Conservation (phyloP, 805 yeast species). For the Alloascoidea hylecoeti region DNA sequence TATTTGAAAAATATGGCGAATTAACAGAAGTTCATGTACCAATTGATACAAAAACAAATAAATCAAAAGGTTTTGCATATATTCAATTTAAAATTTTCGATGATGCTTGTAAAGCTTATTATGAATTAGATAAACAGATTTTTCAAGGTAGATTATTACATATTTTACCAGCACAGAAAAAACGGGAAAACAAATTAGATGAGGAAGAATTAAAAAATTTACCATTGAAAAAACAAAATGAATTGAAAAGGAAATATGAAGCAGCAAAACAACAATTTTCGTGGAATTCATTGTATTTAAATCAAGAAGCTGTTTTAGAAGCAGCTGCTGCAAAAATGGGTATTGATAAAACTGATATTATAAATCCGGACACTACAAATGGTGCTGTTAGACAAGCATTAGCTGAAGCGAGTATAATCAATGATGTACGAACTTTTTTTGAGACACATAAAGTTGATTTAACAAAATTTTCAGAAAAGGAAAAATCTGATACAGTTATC, state of each 20-base stretch:
- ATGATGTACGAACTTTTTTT: slow-evolving; percentile 79
- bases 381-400: slow-evolving; percentile 95
- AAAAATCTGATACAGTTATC: slow-evolving; percentile 68
- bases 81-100: slow-evolving; percentile 52
- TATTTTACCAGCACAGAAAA: slow-evolving; percentile 72
- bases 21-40: slow-evolving; percentile 89
- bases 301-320: slow-evolving; percentile 81
- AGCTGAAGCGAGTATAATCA: slow-evolving; percentile 93
- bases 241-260: slow-evolving; percentile 66
- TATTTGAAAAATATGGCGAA: slow-evolving; percentile 57
- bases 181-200: slow-evolving; percentile 71
- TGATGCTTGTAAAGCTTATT: slow-evolving; percentile 67
- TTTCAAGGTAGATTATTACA: slow-evolving; percentile 92
- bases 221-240: slow-evolving; percentile 86
- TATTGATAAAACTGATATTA: slow-evolving; percentile 63
- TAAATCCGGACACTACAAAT: slow-evolving; percentile 75
- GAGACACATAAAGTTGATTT: slow-evolving; percentile 79
- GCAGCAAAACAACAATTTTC: slow-evolving; percentile 82
- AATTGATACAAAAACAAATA: slow-evolving; percentile 76
- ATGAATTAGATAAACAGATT: slow-evolving; percentile 67
- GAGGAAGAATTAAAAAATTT: slow-evolving; percentile 85
- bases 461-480: slow-evolving; percentile 46
- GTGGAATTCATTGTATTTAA: slow-evolving; percentile 92
- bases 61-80: slow-evolving; percentile 88
- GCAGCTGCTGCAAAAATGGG: slow-evolving; percentile 82